These are phyloP conservation scores for Phaffomyces antillensis DNA, from an alignment of 805 yeast genomes.

Conservation along the genomic window DNA sequence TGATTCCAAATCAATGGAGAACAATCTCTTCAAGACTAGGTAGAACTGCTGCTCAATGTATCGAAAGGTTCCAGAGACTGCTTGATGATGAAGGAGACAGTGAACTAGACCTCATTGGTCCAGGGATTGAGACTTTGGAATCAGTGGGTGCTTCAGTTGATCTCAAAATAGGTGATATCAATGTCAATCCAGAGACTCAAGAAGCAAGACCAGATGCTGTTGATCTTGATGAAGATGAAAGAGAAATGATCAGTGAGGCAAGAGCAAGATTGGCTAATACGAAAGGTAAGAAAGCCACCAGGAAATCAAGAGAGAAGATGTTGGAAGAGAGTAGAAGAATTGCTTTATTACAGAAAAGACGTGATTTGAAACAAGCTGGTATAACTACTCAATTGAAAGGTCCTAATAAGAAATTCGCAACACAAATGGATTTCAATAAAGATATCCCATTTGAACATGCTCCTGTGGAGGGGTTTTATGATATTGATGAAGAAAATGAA, in stretches of 20 bases:
- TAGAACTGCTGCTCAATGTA: conserved; percentile 80
- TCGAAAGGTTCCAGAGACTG: conserved; percentile 74
- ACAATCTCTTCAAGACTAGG: conserved; percentile 77
- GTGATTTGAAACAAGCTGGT: conserved; percentile 81
- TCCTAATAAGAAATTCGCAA: conserved; percentile 45
- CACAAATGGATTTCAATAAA: conserved; percentile 73
- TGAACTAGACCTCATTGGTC: conserved; percentile 38
- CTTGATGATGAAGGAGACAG: conserved; percentile 38
- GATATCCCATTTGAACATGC: conserved; percentile 74
- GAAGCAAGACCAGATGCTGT: conserved; percentile 79
- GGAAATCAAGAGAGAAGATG: conserved; percentile 81
- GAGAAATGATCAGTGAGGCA: conserved; percentile 93
- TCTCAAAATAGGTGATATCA: conserved; percentile 46
- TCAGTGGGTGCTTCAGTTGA: conserved; percentile 32
- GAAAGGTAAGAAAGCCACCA: conserved; percentile 88
- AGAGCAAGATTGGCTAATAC: conserved; percentile 86
- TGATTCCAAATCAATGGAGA: conserved; percentile 92
- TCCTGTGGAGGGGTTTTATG: conserved; percentile 65
- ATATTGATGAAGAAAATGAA: conserved; percentile 51
- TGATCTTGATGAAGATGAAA: conserved; percentile 79
- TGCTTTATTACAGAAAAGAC: conserved; percentile 68
- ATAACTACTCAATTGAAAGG: conserved; percentile 43
- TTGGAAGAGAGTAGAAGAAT: conserved; percentile 71
- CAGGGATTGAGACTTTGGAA: conserved; percentile 40
- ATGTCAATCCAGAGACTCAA: conserved; percentile 65